Base-by-base conservation (phyloP, 1,139 yeast genomes). In the Saccharomyces hybrid region DNA sequence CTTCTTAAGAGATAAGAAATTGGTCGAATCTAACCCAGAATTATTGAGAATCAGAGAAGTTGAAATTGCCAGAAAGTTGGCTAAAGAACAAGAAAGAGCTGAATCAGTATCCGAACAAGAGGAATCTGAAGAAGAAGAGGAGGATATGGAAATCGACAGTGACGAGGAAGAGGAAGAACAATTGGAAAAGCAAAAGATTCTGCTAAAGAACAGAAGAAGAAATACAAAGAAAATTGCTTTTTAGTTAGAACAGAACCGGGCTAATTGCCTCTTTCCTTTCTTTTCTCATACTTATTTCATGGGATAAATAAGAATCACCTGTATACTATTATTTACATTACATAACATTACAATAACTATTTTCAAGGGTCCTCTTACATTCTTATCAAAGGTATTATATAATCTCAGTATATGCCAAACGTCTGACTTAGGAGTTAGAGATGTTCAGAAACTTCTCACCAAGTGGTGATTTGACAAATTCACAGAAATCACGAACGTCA, bases 11-110 rank as follows among this genome's bases (percentile, higher is more conserved):
- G 99, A 93, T 75, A 84, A 83, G 77, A 88, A 88, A 75, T 79
- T 93, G 70, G 95, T 93, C 52, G 97, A 85, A 69, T 77, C 81
- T 57, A 83, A 93, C 75, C 96, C 96, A 62, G 96, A 88, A 70
- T 77, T 93, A 71, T 80, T 93, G 76, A 86, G 83, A 75, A 82
- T 89, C 81, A 85, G 97, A 78, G 97, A 88, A 49, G 96, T 91
- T 58, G 97, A 91, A 76, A 75, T 89, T 64, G 84, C 89, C 70
- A 83, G 89, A 72, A 82, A 80, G 75, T 84, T 85, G 56, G 96
- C 88, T 69, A 86, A 78, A 76, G 75, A 74, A 63, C 84, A 83
- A 53, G 83, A 82, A 59, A 83, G 75, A 72, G 85, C 76, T 53
- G 80, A 75, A 56, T 77, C 74, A 54, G 79, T 72, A 67, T 79